phyloP scores from a whole-genome alignment of 2,329 filamentous ascomycete genomes.

The Neurospora sp. region DNA sequence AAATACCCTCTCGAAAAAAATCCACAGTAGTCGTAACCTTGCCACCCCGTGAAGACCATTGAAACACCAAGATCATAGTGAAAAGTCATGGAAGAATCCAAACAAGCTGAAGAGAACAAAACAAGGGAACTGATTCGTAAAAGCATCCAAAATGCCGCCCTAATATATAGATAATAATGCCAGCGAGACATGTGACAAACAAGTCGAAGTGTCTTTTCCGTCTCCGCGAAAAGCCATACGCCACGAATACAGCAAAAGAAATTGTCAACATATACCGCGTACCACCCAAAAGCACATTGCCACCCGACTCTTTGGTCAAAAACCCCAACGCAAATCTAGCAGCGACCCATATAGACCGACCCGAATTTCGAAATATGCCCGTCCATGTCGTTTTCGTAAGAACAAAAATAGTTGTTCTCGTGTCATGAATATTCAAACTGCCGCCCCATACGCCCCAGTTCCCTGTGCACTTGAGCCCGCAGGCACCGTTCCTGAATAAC shows the following conservation, averaged over 20 bases:
- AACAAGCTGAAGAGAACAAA: neutral
- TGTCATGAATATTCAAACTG: neutral
- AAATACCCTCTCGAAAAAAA: neutral
- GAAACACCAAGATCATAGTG: neutral
- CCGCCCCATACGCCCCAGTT: neutral
- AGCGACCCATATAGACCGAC: neutral
- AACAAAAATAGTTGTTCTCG: neutral
- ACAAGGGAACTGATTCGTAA: neutral
- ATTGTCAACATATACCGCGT: neutral
- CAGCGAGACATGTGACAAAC: neutral
- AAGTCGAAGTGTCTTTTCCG: neutral
- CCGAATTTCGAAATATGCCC: neutral
- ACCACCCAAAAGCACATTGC: neutral
- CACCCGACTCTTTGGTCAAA: neutral
- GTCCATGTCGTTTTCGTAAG: neutral
- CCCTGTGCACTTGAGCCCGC: neutral
- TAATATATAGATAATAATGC: neutral
- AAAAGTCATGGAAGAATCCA: neutral
- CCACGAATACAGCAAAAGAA: neutral
- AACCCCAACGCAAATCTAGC: neutral
- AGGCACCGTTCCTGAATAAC: slow-evolving; percentile 21
- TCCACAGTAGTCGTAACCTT: neutral
- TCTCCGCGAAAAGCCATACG: neutral
- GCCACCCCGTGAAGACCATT: neutral
- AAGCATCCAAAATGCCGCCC: neutral